Conservation (phyloP, 352 stramenopile genomes). For the Halophytophthora polymorphica region DNA sequence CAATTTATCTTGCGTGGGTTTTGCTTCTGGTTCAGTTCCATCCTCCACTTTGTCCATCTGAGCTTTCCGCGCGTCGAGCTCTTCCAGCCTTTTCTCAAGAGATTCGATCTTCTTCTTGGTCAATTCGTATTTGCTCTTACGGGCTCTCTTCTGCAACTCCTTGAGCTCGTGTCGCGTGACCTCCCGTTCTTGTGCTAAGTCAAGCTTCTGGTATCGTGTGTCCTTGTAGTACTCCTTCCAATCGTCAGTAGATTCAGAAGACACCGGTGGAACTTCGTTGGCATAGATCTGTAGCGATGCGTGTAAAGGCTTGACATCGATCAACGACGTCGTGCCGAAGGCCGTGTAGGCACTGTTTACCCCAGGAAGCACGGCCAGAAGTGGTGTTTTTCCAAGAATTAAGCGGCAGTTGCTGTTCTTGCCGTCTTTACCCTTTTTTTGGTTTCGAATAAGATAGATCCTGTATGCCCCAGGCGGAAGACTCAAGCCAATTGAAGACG, state of each 20-base stretch:
- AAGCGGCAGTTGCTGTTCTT: constrained; percentile 25
- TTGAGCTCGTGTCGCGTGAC: constrained; percentile 24
- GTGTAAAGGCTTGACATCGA: constrained; percentile 46
- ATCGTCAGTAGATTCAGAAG: constrained; percentile 14
- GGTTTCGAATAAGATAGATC: constrained; percentile 46
- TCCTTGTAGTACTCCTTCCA: constrained; percentile 24
- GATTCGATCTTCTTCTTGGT: constrained; percentile 17
- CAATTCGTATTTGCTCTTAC: constrained; percentile 17
- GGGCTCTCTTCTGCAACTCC: neutral
- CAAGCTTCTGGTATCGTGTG: constrained; percentile 17
- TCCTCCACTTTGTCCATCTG: neutral
- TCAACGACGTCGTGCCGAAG: constrained; percentile 54
- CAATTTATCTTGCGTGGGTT: neutral
- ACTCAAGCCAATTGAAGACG: constrained; percentile 41
- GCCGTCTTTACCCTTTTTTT: constrained; percentile 10
- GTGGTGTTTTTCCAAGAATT: constrained; percentile 22
- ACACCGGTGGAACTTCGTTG: constrained; percentile 17
- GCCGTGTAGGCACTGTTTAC: constrained; percentile 53
- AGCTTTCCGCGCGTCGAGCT: constrained; percentile 10
- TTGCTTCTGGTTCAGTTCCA: too few relatives aligned
- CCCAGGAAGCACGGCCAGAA: constrained; percentile 38
- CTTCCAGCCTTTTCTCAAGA: constrained; percentile 7
- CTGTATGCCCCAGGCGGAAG: constrained; percentile 41
- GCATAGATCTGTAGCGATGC: constrained; percentile 33
- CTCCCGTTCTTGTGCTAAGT: constrained; percentile 36